These are phyloP conservation scores for Tetrapisispora arboricola DNA, from an alignment of 805 yeast genomes.

Conservation along the genomic window DNA sequence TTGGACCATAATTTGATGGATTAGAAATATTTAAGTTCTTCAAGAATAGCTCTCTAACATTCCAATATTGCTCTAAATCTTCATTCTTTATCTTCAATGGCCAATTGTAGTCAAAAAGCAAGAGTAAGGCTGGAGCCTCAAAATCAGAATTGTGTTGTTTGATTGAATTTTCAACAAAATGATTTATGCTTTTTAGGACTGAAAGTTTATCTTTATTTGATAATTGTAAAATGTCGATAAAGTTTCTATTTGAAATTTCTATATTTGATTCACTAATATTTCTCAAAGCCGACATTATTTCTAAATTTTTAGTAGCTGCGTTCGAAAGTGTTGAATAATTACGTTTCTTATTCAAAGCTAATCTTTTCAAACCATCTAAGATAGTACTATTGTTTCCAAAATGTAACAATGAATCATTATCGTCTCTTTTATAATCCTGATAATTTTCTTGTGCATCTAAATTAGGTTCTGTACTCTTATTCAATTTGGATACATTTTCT, in stretches of 20 bases:
- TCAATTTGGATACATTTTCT: conserved; percentile 17
- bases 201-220: background rate
- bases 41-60: conserved; percentile 12
- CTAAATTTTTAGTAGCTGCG: background rate
- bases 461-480: background rate
- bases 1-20: conserved; percentile 5
- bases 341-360: conserved; percentile 20
- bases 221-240: background rate
- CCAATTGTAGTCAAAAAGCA: conserved; percentile 17
- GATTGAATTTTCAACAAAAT: no score
- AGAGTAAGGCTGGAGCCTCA: no score
- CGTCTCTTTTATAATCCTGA: background rate
- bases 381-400: conserved; percentile 15
- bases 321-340: conserved; percentile 15
- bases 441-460: background rate
- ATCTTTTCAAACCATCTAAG: conserved; percentile 21
- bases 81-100: conserved; percentile 12
- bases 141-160: no score
- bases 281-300: background rate
- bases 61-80: conserved; percentile 14
- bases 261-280: background rate
- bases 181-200: background rate
- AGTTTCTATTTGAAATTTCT: background rate
- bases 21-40: conserved; percentile 10
- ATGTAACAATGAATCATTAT: background rate